A percentile compares a stretch with the other conserved stretches of the same genome.
These are phyloP conservation scores for Auricularia sp. DNA, from an alignment of 768 basidiomycete species.

Conservation along the genomic window DNA sequence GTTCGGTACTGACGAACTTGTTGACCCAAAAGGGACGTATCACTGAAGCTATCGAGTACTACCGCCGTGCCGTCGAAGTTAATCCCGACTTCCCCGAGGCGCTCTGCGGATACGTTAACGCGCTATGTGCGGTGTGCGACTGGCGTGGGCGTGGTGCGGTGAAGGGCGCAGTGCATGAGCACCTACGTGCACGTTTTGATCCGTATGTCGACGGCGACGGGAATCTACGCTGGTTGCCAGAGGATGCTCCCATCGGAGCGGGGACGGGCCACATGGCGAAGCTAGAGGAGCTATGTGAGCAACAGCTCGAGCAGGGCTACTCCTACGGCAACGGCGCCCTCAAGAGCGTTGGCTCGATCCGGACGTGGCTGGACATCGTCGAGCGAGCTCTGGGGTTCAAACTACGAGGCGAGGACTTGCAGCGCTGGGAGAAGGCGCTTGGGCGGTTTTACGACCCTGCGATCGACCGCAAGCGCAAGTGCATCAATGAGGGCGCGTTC, in stretches of 20 bases:
- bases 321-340: slow-evolving; percentile 24
- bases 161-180: slow-evolving; percentile 18
- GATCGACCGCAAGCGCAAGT: slow-evolving; percentile 13
- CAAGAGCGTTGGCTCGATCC: slow-evolving; percentile 15
- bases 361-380: slow-evolving; percentile 31
- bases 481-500: slow-evolving; percentile 33
- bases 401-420: slow-evolving; percentile 18
- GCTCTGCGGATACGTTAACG: slow-evolving; percentile 37
- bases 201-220: slow-evolving; percentile 16
- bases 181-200: slow-evolving; percentile 7
- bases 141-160: slow-evolving; percentile 29
- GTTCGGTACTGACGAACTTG: no score
- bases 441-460: slow-evolving; percentile 18
- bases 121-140: slow-evolving; percentile 38
- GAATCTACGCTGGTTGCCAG: background rate
- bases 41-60: slow-evolving; percentile 37
- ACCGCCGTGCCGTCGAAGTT: slow-evolving; percentile 31
- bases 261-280: slow-evolving; percentile 27
- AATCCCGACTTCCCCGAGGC: slow-evolving; percentile 40
- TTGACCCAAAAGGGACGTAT: slow-evolving; percentile 25
- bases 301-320: slow-evolving; percentile 27
- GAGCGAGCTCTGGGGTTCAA: slow-evolving; percentile 18
- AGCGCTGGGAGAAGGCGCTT: slow-evolving; percentile 25
- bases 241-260: slow-evolving; percentile 6
- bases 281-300: slow-evolving; percentile 27